Conservation (phyloP, 2,329 filamentous ascomycete genomes). For the Alternaria sp. region DNA sequence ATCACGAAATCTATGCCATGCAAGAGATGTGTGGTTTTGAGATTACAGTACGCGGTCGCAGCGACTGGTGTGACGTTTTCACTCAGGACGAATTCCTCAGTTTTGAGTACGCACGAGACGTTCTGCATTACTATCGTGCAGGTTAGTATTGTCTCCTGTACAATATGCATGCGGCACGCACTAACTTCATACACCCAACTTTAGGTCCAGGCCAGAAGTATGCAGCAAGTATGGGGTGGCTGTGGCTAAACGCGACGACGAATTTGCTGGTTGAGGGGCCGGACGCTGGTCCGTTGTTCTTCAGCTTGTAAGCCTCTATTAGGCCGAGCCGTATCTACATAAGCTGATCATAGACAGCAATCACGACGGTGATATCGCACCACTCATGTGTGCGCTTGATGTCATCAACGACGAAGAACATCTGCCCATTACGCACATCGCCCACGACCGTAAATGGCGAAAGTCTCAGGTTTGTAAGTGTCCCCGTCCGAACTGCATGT, state of each 20-base stretch:
- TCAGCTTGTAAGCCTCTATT: conserved; percentile 60
- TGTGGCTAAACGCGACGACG: conserved; percentile 65
- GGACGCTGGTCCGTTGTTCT: conserved; percentile 58
- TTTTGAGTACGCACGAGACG: conserved; percentile 67
- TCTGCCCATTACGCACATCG: conserved; percentile 58
- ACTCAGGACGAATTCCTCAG: conserved; percentile 57
- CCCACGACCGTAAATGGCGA: conserved; percentile 59
- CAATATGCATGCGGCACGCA: not conserved
- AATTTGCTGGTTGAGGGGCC: conserved; percentile 47
- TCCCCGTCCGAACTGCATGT: too few species aligned
- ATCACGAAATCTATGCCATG: conserved; percentile 65
- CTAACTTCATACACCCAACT: not conserved
- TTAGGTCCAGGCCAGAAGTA: conserved; percentile 64
- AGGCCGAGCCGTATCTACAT: not conserved
- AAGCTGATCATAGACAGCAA: not conserved
- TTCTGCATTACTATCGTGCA: conserved; percentile 66
- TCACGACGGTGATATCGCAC: conserved; percentile 52
- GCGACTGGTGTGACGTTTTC: conserved; percentile 61
- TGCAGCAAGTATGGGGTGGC: conserved; percentile 62
- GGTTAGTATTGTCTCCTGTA: conserved; percentile 40
- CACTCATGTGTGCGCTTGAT: conserved; percentile 35
- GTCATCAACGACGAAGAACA: conserved; percentile 56
- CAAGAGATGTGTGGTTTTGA: conserved; percentile 70
- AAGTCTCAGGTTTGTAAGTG: conserved; percentile 54
- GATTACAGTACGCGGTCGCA: conserved; percentile 61